Evolutionary conservation across 768 basidiomycete genomes (phyloP).

Genomic region (Termitomyces sp.): DNA sequence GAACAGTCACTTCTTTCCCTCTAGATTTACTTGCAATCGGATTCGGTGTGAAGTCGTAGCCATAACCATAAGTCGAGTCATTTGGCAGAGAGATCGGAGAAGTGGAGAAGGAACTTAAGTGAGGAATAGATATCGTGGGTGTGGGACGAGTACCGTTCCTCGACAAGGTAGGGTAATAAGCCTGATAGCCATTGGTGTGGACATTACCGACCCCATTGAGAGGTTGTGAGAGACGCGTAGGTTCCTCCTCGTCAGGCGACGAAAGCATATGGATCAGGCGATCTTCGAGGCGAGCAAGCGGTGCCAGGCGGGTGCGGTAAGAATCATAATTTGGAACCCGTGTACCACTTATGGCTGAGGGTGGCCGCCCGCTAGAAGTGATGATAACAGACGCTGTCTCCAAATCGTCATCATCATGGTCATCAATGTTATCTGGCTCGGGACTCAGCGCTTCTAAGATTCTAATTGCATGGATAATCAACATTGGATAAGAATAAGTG

Average conservation of each 20-base stretch:
- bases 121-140: conserved; percentile 44
- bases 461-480: conserved; percentile 27
- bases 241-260: conserved; percentile 65
- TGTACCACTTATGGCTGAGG: conserved; percentile 44
- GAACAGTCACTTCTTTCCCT: conserved; percentile 52
- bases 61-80: conserved; percentile 19
- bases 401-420: conserved; percentile 51
- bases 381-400: conserved; percentile 51
- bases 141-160: conserved; percentile 32
- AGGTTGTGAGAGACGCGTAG: conserved; percentile 46
- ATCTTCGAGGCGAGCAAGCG: conserved; percentile 65
- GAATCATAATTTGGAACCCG: conserved; percentile 54
- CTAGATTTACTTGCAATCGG: conserved; percentile 29
- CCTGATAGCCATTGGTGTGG: conserved; percentile 15
- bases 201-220: conserved; percentile 19
- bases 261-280: conserved; percentile 62
- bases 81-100: conserved; percentile 23
- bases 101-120: conserved; percentile 23
- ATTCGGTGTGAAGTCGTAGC: conserved; percentile 16
- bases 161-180: background rate
- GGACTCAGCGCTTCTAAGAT: conserved; percentile 72
- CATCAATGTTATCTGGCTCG: conserved; percentile 53
- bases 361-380: conserved; percentile 41
- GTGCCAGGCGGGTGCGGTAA: conserved; percentile 59
- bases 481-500: conserved; percentile 10